Evolutionary conservation across 2,329 filamentous ascomycete species (phyloP).

Genomic region (Trichoderma sp.): DNA sequence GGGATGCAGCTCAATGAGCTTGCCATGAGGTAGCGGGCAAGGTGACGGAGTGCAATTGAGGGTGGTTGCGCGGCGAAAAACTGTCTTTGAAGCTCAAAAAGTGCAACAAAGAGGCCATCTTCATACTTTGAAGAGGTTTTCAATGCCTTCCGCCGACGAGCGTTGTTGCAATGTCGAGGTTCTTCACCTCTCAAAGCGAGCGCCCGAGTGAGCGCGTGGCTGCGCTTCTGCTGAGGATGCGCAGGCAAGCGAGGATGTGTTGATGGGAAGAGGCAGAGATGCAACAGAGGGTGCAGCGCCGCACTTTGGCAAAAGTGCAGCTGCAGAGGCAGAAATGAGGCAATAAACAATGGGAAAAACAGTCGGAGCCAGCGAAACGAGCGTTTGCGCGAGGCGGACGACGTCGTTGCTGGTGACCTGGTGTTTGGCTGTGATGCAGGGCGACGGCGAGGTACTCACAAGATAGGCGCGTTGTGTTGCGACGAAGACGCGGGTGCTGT

Average conservation of each 20-base stretch:
- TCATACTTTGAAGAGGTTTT: conserved; percentile 43
- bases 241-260: conserved; percentile 20
- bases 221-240: conserved; percentile 2
- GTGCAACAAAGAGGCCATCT: conserved; percentile 31
- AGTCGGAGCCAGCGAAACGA: conserved; percentile 22
- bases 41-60: conserved; percentile 41
- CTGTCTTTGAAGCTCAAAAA: conserved; percentile 43
- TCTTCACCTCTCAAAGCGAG: conserved; percentile 23
- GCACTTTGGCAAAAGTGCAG: conserved; percentile 1
- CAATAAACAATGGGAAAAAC: conserved; percentile 33
- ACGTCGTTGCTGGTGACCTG: conserved; percentile 39
- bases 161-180: conserved; percentile 35
- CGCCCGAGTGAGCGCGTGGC: conserved; percentile 29
- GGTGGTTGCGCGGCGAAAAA: conserved; percentile 37
- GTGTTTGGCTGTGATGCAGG: conserved; percentile 43
- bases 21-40: conserved; percentile 29
- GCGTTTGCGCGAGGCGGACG: conserved; percentile 22
- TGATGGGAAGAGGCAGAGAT: conserved; percentile 28
- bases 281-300: conserved; percentile 28
- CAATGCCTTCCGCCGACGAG: conserved; percentile 31
- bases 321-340: conserved; percentile 26
- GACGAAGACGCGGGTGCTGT: conserved; percentile 45
- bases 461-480: conserved; percentile 46
- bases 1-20: conserved; percentile 9
- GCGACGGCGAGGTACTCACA: conserved; percentile 58